Base-by-base conservation (phyloP, 306 rosid species). In the Castanospermum australe region DNA sequence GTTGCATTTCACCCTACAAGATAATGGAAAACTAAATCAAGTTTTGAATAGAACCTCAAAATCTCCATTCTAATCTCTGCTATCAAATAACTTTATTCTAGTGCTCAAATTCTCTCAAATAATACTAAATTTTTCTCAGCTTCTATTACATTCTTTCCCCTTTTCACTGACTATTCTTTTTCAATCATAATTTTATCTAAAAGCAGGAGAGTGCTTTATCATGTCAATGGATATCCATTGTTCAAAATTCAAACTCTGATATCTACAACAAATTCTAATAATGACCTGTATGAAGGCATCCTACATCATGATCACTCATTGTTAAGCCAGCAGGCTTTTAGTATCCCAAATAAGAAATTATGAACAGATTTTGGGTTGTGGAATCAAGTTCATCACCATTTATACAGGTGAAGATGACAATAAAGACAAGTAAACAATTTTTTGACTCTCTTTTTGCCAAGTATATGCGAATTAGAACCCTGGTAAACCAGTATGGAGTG, bases 1-100 rank as follows among this genome's bases (percentile, higher is more conserved):
- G 91, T 72, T 89, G 93, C 93, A 89, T 89, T 76, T 89, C 93
- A 75, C 93, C 93, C 93, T 89, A 62, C 69, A 70, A 51, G 72
- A 14, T n/a, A 24, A 28, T 21, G 54, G 17, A 41, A 71, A 74
- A 28, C 14, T n/a, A 65, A 8, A 56, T 8, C 18, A 18, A 39
- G 22, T 33, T 66, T 42, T 25, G 55, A 71, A 62, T 8, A 36
- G 14, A 47, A 57, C 63, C 72, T 33, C 59, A 36, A 38, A 30
- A 17, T 12, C 15, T 33, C 11, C 55, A 60, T 60, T 59, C 52
- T 42, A 13, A 30, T 28, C 20, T 60, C 45, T 5, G 7, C 20
- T 25, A n/a, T 41, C 5, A 67, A 2, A 67, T 22, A 18, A 39
- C 18, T 21, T 45, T 21, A 25, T 12, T 41, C 54, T 41, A 22